Percentiles rank a stretch among this genome's conserved stretches.
phyloP scores from a whole-genome alignment of 139 green algal species.

The Tetraselmis chui region DNA sequence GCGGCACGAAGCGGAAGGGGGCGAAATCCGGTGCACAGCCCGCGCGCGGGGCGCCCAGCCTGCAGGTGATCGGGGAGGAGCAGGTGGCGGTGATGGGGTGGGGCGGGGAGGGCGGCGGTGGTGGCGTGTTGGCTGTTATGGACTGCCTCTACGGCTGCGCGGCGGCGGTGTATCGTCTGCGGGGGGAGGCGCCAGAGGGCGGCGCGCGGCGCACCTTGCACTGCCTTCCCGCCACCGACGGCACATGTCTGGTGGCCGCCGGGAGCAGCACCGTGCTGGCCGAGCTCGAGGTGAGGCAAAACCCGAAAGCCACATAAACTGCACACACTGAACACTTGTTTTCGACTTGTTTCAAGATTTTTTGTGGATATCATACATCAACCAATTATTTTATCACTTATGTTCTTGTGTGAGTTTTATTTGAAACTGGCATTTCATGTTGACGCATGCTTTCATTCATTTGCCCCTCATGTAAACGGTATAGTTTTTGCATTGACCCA shows the following conservation, averaged over 20 bases:
- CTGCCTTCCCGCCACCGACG: background rate
- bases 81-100: background rate
- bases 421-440: no score
- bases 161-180: background rate
- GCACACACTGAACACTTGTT: no score
- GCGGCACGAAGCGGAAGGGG: background rate
- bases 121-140: background rate
- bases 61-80: background rate
- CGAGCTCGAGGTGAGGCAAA: background rate
- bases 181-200: background rate
- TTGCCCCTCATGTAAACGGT: no score
- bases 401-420: no score
- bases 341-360: no score
- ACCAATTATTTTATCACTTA: no score
- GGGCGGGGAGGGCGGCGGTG: background rate
- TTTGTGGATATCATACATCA: no score
- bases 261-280: background rate
- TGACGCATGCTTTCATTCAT: no score
- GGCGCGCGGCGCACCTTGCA: background rate
- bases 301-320: no score
- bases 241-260: background rate
- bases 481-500: no score
- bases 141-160: background rate
- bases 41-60: no score
- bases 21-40: background rate